Percentiles rank a stretch among this genome's conserved stretches.
phyloP scores from a whole-genome alignment of 2,329 filamentous ascomycete species.

The Dothideomycetes sp. region DNA sequence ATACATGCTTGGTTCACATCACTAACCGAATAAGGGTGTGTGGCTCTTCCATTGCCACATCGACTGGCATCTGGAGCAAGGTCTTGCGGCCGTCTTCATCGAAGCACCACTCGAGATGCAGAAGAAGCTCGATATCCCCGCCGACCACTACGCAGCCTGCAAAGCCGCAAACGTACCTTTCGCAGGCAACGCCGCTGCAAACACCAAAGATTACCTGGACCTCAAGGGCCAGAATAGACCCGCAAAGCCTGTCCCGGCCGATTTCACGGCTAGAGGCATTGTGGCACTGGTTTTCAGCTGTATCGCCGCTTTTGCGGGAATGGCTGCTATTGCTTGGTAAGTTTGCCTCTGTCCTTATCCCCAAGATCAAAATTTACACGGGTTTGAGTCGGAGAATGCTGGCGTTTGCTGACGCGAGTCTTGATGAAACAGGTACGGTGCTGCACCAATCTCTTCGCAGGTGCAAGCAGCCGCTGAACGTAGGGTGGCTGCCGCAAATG shows the following conservation, averaged over 20 bases:
- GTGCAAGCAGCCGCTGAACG: slow-evolving; percentile 21
- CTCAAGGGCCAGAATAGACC: slow-evolving; percentile 51
- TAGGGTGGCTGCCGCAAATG: slow-evolving; percentile 18
- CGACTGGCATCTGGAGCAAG: slow-evolving; percentile 45
- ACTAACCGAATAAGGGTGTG: slow-evolving; percentile 18
- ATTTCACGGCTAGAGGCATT: slow-evolving; percentile 63
- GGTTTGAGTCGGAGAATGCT: not conserved
- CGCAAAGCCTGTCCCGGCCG: slow-evolving; percentile 50
- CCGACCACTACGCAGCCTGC: slow-evolving; percentile 54
- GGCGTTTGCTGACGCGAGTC: slow-evolving; percentile 10
- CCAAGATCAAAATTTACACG: too few relatives aligned
- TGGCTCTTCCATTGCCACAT: slow-evolving; percentile 45
- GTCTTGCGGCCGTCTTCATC: slow-evolving; percentile 43
- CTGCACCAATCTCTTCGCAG: slow-evolving; percentile 22
- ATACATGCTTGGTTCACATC: not conserved
- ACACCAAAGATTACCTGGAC: slow-evolving; percentile 55
- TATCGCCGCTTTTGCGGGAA: slow-evolving; percentile 58
- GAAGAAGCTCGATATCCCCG: slow-evolving; percentile 49
- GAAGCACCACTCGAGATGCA: slow-evolving; percentile 52
- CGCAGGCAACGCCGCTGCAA: slow-evolving; percentile 66
- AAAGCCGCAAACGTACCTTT: slow-evolving; percentile 41
- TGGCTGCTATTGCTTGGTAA: slow-evolving; percentile 60
- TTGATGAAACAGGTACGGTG: slow-evolving; percentile 25
- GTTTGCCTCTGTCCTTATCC: too few relatives aligned
- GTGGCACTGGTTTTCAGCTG: slow-evolving; percentile 67